These are phyloP conservation scores for Trichomonascaceae sp. DNA, from an alignment of 1,139 yeast genomes.

Conservation along the genomic window DNA sequence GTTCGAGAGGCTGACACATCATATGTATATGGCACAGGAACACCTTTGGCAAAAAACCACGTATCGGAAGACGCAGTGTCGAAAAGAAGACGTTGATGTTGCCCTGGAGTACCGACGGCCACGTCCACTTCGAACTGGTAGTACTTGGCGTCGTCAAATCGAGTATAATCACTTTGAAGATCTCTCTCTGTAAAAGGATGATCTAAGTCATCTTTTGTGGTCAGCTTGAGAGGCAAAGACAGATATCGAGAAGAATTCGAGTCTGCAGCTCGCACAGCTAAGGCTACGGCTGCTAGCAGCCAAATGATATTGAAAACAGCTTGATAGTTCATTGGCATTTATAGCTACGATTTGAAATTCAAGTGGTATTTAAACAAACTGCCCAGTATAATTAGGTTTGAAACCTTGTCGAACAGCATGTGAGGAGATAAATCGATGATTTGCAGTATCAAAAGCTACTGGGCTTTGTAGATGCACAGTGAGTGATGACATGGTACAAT, in stretches of 20 bases:
- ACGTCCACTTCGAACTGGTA: conserved; percentile 37
- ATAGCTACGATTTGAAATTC: no score
- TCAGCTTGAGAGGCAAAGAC: background rate
- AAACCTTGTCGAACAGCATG: no score
- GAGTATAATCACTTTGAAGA: conserved; percentile 24
- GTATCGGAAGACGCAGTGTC: conserved; percentile 68
- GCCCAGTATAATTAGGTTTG: no score
- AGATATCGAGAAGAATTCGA: background rate
- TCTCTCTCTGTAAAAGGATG: conserved; percentile 4
- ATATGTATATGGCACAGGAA: conserved; percentile 36
- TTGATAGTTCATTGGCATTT: background rate
- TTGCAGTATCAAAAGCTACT: no score
- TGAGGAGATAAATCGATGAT: no score
- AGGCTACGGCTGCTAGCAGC: background rate
- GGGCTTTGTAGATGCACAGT: no score
- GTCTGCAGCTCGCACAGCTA: background rate
- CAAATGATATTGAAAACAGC: background rate
- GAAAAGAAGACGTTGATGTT: conserved; percentile 25
- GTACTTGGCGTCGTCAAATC: conserved; percentile 33
- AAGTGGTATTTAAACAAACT: no score
- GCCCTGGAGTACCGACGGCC: conserved; percentile 24
- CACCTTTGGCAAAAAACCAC: no score
- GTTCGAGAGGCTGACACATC: background rate
- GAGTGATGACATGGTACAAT: no score
- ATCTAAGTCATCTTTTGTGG: background rate